Evolutionary conservation across 208 protist genomes (phyloP), one percentile per base, ranked within the genome.

Genomic region (Lotmaria passim): DNA sequence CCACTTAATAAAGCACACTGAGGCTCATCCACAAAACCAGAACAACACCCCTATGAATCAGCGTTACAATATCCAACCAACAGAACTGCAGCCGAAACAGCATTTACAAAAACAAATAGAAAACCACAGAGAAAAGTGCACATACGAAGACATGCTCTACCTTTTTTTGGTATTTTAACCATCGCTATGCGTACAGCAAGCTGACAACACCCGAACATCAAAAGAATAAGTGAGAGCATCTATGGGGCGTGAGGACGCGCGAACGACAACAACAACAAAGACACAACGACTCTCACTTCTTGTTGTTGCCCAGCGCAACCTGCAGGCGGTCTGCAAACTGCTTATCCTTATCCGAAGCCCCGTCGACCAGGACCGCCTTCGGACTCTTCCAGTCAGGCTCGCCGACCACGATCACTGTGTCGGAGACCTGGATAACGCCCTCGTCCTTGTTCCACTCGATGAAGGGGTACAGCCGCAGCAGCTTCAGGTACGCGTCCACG

Each of bases 361-460:
- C 86, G 14, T 91, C 79, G 14, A 86, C 71, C 38, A 89, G 79
- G 47, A 85, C 68, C 48, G 81, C 84, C 39, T 70, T 79, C 0
- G 91, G 87, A 17, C 23, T 86, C 24, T 31, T 80, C 89, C 91
- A 96, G 66, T 91, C 78, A 3, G 89, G 88, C 6, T 88, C 83
- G 34, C 85, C 83, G 33, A 83, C 81, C 8, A 96, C 81, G 61
- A 91, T 76, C 7, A 96, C 87, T 7, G 88, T 79, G 28, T 87
- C 69, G 19, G 77, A 91, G 28, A 93, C 79, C n/a, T 77, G 76
- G 50, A 94, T 96, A 21, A 87, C 73, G 36, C 85, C 74, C 36
- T 91, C 85, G 4, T 87, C 82, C 30, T 75, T 75, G 62, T 93
- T 86, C 89, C 91, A 96, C 48, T 79, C 76, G 33, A 91, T 92